A percentile compares a stretch with the other conserved stretches of the same genome.
Conservation (phyloP, 176 grass and related monocot species). For the Aegilops longissima region DNA sequence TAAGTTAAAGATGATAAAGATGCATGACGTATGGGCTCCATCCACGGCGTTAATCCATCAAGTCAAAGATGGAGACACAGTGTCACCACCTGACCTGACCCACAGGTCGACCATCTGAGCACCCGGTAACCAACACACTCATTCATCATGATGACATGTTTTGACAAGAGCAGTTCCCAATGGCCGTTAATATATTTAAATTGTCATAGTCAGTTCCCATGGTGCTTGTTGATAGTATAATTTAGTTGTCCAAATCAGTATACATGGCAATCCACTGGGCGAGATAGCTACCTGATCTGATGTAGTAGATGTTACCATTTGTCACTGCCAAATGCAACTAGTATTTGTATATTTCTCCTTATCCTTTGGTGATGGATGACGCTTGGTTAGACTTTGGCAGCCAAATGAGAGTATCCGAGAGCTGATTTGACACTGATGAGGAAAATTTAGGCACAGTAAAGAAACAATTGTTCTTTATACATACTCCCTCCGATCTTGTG, state of each 20-base stretch:
- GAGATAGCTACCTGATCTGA: neutral
- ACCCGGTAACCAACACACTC: conserved; percentile 23
- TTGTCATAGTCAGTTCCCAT: neutral
- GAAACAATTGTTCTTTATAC: neutral
- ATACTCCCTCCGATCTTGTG: too few relatives aligned
- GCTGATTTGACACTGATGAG: neutral
- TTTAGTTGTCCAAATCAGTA: neutral
- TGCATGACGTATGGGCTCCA: neutral
- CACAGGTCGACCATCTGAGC: conserved; percentile 7
- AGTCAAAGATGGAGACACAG: conserved; percentile 38
- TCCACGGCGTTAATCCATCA: neutral
- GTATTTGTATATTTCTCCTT: neutral
- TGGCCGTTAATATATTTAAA: neutral
- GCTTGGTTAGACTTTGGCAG: neutral
- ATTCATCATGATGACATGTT: conserved; percentile 9
- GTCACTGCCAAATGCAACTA: neutral
- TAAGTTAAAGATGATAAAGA: neutral
- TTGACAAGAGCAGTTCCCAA: conserved; percentile 11
- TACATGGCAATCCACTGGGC: neutral
- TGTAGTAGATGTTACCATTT: neutral
- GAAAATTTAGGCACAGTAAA: neutral
- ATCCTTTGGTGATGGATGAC: neutral
- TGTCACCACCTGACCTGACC: conserved; percentile 40
- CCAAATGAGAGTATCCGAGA: neutral
- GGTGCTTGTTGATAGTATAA: neutral